Percentiles rank a stretch among this genome's conserved stretches.
Evolutionary conservation across 257 asterid species (phyloP).

Genomic region (Ilex aquifolium): DNA sequence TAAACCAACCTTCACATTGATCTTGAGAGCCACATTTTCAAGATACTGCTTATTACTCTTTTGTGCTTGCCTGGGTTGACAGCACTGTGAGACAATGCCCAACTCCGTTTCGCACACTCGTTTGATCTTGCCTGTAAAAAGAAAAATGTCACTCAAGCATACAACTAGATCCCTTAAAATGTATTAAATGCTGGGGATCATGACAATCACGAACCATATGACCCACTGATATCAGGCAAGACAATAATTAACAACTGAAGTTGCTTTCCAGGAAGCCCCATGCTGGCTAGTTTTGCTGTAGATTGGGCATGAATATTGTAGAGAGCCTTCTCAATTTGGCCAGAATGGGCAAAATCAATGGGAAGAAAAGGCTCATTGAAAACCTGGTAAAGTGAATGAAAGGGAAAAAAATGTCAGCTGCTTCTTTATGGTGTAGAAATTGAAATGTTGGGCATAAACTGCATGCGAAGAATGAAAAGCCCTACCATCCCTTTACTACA

Average conservation of each 20-base stretch:
- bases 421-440: neutral
- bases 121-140: conserved; percentile 55
- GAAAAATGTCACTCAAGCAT: neutral
- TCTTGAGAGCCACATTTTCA: conserved; percentile 72
- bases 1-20: conserved; percentile 68
- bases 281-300: conserved; percentile 2
- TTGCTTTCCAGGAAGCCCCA: neutral
- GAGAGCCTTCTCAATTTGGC: conserved; percentile 40
- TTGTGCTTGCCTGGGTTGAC: conserved; percentile 40
- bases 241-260: conserved; percentile 65
- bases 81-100: conserved; percentile 88
- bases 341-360: conserved; percentile 10
- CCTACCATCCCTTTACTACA: conserved; percentile 71
- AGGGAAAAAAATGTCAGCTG: neutral
- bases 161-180: neutral
- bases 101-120: conserved; percentile 70
- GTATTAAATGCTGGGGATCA: neutral
- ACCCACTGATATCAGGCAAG: conserved; percentile 59
- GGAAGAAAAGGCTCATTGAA: conserved; percentile 37
- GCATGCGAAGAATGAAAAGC: neutral
- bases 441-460: neutral
- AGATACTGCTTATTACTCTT: conserved; percentile 37
- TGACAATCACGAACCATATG: conserved; percentile 45
- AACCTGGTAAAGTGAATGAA: conserved; percentile 27
- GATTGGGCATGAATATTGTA: conserved; percentile 23